Percentiles rank a stretch among this genome's conserved stretches.
phyloP scores from a whole-genome alignment of 2,329 filamentous ascomycete species.

The Chalaropsis thielavioides region DNA sequence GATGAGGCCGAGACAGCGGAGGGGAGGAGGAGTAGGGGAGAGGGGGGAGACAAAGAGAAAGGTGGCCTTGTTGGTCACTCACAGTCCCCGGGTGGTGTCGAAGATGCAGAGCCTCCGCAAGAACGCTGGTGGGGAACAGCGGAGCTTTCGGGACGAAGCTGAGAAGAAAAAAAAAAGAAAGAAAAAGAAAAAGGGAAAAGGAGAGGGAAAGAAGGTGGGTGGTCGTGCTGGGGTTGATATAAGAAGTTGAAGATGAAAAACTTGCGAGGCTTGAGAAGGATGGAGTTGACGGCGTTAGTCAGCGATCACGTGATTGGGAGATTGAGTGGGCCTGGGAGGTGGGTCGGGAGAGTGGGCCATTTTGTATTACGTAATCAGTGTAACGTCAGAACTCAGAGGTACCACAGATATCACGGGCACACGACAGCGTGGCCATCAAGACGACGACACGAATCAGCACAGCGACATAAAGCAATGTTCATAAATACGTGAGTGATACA shows the following conservation, averaged over 20 bases:
- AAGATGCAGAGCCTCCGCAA: background rate
- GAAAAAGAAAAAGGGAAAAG: constrained; percentile 2
- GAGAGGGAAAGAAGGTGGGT: background rate
- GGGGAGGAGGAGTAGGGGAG: background rate
- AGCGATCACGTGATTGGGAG: constrained; percentile 1
- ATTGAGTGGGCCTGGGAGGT: too few relatives aligned
- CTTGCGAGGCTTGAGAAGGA: constrained; percentile 13
- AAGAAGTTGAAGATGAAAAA: constrained; percentile 9
- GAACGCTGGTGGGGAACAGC: constrained; percentile 12
- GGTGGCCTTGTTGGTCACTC: background rate
- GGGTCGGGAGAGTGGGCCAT: too few relatives aligned
- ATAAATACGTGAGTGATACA: background rate
- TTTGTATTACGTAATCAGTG: background rate
- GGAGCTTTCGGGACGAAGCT: constrained; percentile 20
- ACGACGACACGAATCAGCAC: background rate
- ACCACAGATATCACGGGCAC: too few relatives aligned
- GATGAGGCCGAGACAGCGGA: background rate
- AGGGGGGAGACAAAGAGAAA: background rate
- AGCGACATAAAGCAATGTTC: background rate
- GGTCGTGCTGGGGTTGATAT: constrained; percentile 7
- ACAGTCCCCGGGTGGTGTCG: too few relatives aligned
- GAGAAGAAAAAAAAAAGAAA: constrained; percentile 10
- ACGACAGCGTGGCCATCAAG: background rate
- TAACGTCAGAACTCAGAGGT: background rate
- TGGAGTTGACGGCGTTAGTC: constrained; percentile 7